Percentiles rank a stretch among this genome's conserved stretches.
These are phyloP conservation scores for Neolecta irregularis DNA, from an alignment of 1,139 yeast species.

Conservation along the genomic window DNA sequence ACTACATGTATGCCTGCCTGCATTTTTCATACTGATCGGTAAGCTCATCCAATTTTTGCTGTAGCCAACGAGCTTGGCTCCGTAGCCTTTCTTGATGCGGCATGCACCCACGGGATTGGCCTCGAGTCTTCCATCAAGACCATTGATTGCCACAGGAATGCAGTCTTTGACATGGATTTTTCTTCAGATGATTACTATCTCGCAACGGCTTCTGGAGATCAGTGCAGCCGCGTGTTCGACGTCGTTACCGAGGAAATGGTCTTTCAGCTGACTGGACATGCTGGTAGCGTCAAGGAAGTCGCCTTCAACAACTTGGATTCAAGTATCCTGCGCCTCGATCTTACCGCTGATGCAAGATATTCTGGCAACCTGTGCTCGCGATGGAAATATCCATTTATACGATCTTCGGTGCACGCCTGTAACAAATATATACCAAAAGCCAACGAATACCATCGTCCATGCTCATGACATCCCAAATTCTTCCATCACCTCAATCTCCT, in stretches of 20 bases:
- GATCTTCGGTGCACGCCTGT: conserved; percentile 6
- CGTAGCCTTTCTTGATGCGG: conserved; percentile 1
- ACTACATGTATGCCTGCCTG: background rate
- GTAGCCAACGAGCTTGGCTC: background rate
- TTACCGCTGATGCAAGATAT: background rate
- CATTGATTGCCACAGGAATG: conserved; percentile 2
- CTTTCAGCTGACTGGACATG: background rate
- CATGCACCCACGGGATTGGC: no score
- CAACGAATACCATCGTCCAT: no score
- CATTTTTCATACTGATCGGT: background rate
- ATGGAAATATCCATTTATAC: conserved; percentile 2
- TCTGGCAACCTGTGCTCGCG: conserved; percentile 3
- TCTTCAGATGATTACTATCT: conserved; percentile 2
- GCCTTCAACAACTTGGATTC: conserved; percentile 2
- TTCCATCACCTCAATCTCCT: no score
- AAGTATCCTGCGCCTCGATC: background rate
- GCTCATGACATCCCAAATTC: no score
- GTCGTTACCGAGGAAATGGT: background rate
- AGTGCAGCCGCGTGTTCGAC: conserved; percentile 2
- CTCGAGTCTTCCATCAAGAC: background rate
- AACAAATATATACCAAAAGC: no score
- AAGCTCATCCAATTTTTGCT: conserved; percentile 1
- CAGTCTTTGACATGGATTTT: conserved; percentile 3
- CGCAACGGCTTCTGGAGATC: conserved; percentile 4
- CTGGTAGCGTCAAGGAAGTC: conserved; percentile 2